Evolutionary conservation across 148 eudicot genomes (phyloP), one percentile per base, ranked within the genome.

Genomic region (Rheum nobile): DNA sequence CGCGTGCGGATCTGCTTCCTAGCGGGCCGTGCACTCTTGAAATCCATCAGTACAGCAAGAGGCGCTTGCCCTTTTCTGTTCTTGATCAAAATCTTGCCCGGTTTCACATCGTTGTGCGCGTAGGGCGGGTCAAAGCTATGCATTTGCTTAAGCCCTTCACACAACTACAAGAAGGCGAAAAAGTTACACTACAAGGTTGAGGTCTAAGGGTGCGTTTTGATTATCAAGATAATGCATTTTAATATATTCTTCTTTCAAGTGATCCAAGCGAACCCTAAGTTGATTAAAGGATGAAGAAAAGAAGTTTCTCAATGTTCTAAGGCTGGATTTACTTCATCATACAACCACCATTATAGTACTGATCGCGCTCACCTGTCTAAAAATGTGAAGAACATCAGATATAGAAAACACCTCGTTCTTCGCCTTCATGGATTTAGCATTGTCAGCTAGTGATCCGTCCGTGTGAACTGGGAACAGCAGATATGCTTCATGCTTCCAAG

Each of bases 41-140:
- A 95, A 79, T 95, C 98, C 98, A 95, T 95, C 83, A 95, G 79
- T 73, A 86, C 82, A 17, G 95, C 90, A 54, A 88, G 77, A 74
- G 98, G 98, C 63, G 91, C 76, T 67, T 91, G 85, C 31, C 98
- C 98, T 86, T 86, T 39, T 79, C 81, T 85, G 72, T 85, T 81
- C 39, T 96, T 91, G 79, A 95, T 65, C 83, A 91, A 84, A 68
- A 95, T 87, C 82, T 95, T 95, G 38, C 96, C 96, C 38, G 97
- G 97, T 76, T 95, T 91, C 61, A 95, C 96, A 86, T 95, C 97
- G 79, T 95, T 91, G 78, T 95, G 98, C 26, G 97, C 97, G 83
- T 91, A 87, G 73, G 97, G 91, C 67, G 98, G 91, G 32, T 91
- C 93, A 74, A 91, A 85, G 69, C 75, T 81, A 79, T 95, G 98